Evolutionary conservation across 2,329 filamentous ascomycete species (phyloP).

Genomic region (Verticillium nonalfalfae): DNA sequence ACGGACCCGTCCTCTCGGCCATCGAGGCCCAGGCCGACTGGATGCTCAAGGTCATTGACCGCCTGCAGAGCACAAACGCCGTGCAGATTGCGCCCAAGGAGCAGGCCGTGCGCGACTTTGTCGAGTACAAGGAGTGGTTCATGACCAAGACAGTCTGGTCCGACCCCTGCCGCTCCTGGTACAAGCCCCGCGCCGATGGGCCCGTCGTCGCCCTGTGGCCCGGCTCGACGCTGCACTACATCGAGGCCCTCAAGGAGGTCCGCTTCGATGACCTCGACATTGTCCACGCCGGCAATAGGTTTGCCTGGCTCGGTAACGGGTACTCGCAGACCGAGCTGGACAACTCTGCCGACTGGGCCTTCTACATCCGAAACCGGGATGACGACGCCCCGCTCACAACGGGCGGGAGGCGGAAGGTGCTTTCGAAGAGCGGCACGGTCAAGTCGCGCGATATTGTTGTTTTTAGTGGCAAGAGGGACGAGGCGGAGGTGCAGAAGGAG

Average conservation of each 20-base stretch:
- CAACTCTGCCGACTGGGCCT: conserved; percentile 28
- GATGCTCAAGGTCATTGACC: conserved; percentile 41
- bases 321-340: conserved; percentile 33
- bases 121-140: conserved; percentile 35
- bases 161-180: conserved; percentile 27
- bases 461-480: conserved; percentile 10
- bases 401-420: conserved; percentile 11
- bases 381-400: conserved; percentile 22
- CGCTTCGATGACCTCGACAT: conserved; percentile 40
- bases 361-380: conserved; percentile 28
- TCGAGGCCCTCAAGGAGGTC: conserved; percentile 37
- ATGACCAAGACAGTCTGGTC: conserved; percentile 38
- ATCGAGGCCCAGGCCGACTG: conserved; percentile 43
- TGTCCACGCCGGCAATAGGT: conserved; percentile 26
- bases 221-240: conserved; percentile 37
- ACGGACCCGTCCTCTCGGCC: conserved; percentile 30
- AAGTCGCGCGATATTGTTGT: conserved; percentile 8
- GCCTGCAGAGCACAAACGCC: conserved; percentile 41
- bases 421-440: conserved; percentile 18
- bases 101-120: conserved; percentile 43
- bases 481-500: neutral
- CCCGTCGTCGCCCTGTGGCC: conserved; percentile 12
- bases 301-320: conserved; percentile 34
- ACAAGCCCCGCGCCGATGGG: conserved; percentile 13
- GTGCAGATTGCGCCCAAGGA: conserved; percentile 34